Conservation (phyloP, 1,139 yeast genomes). For the Candida tetrigidarum region DNA sequence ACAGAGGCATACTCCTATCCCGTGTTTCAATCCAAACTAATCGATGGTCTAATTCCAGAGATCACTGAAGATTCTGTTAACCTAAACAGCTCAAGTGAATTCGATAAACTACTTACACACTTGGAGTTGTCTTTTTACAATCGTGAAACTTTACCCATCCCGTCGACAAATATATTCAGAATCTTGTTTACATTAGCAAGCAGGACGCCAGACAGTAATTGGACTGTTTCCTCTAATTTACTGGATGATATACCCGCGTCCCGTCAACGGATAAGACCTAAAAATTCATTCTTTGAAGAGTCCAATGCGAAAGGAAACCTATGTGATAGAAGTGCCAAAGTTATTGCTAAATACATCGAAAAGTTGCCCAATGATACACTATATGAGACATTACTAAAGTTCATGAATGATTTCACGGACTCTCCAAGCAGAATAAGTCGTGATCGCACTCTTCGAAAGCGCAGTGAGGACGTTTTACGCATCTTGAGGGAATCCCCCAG, state of each 20-base stretch:
- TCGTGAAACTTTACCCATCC: conserved; percentile 19
- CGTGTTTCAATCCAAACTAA: conserved; percentile 22
- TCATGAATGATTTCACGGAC: conserved; percentile 13
- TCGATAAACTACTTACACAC: conserved; percentile 35
- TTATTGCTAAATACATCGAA: conserved; percentile 21
- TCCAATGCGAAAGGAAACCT: conserved; percentile 26
- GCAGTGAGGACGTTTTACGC: conserved; percentile 9
- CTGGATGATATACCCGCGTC: conserved; percentile 21
- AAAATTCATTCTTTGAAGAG: conserved; percentile 24
- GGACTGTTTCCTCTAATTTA: conserved; percentile 25
- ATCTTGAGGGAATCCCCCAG: conserved; percentile 14
- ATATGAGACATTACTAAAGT: conserved; percentile 8
- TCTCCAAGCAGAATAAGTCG: background rate
- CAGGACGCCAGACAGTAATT: conserved; percentile 30
- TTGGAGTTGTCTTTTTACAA: conserved; percentile 24
- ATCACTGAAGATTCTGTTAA: conserved; percentile 18
- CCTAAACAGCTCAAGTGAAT: conserved; percentile 27
- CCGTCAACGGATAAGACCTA: conserved; percentile 22
- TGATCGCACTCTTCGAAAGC: background rate
- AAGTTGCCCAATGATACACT: conserved; percentile 5
- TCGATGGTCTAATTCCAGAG: conserved; percentile 31
- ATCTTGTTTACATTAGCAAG: conserved; percentile 37
- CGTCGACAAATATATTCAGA: conserved; percentile 30
- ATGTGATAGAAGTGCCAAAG: conserved; percentile 23
- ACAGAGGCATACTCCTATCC: conserved; percentile 4